phyloP scores from a whole-genome alignment of 2,329 filamentous ascomycete genomes.

The Aspergillus japonicus region DNA sequence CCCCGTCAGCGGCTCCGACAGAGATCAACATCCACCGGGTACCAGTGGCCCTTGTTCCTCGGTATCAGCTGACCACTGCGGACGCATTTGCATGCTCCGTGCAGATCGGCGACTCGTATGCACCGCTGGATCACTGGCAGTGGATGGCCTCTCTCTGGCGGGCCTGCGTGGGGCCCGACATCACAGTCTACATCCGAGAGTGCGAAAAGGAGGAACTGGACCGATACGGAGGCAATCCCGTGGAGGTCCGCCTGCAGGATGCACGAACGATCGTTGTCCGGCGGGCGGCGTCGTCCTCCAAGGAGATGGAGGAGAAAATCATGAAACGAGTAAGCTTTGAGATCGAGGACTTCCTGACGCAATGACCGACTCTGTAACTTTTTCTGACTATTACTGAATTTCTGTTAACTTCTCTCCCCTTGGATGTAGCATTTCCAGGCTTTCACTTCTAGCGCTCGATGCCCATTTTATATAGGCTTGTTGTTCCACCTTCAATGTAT shows the following conservation, averaged over 20 bases:
- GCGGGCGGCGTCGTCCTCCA: constrained; percentile 33
- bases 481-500: too few relatives aligned
- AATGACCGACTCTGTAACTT: constrained; percentile 23
- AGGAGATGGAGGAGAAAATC: constrained; percentile 63
- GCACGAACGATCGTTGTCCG: constrained; percentile 54
- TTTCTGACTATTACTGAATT: not conserved
- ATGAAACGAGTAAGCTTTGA: constrained; percentile 80
- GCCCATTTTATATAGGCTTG: too few relatives aligned
- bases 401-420: not conserved
- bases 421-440: not conserved
- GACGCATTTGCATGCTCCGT: constrained; percentile 72
- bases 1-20: constrained; percentile 21
- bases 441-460: too few relatives aligned
- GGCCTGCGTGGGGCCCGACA: constrained; percentile 75
- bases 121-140: constrained; percentile 89
- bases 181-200: constrained; percentile 47
- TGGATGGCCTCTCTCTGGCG: constrained; percentile 96
- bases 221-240: constrained; percentile 44
- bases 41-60: constrained; percentile 73
- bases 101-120: constrained; percentile 74
- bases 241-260: constrained; percentile 57
- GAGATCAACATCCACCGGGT: constrained; percentile 34
- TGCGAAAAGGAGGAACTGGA: constrained; percentile 42
- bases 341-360: constrained; percentile 67
- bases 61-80: constrained; percentile 76